Percentiles rank a stretch among this genome's conserved stretches.
Evolutionary conservation across 179 eudicot genomes (phyloP).

Genomic region (Sideroxylon spinosum): DNA sequence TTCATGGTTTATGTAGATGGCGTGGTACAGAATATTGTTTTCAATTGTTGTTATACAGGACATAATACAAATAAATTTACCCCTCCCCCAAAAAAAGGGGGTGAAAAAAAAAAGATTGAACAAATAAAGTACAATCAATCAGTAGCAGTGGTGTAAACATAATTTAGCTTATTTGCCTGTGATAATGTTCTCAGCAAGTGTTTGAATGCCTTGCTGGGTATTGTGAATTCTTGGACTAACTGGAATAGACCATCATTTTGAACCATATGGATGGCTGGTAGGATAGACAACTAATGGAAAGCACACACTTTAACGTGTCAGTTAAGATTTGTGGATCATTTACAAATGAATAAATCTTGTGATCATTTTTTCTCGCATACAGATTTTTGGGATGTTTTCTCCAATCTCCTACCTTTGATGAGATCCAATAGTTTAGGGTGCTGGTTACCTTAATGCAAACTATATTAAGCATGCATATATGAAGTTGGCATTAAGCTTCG

Average conservation of each 20-base stretch:
- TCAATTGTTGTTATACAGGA: not conserved
- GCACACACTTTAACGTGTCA: not conserved
- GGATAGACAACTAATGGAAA: not conserved
- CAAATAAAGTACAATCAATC: too few species aligned
- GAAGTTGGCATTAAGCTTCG: too few species aligned
- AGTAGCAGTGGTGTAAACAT: not conserved
- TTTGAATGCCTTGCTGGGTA: not conserved
- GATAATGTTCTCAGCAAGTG: not conserved
- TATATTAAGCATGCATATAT: too few species aligned
- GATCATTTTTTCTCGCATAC: not conserved
- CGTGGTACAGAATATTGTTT: not conserved
- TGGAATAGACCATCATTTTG: not conserved
- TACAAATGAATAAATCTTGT: not conserved
- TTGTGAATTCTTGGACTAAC: not conserved
- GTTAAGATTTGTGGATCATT: not conserved
- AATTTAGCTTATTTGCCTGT: too few species aligned
- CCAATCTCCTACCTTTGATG: too few species aligned
- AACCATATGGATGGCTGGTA: conserved; percentile 3
- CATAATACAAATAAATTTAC: not conserved
- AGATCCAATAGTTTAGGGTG: too few species aligned
- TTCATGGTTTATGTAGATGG: not conserved
- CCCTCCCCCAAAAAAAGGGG: too few species aligned
- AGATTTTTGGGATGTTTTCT: conserved; percentile 5
- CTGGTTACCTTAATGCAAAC: too few species aligned
- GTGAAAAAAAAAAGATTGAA: too few species aligned